phyloP scores from a whole-genome alignment of 2,329 filamentous ascomycete genomes.

The Colletotrichum sp. region DNA sequence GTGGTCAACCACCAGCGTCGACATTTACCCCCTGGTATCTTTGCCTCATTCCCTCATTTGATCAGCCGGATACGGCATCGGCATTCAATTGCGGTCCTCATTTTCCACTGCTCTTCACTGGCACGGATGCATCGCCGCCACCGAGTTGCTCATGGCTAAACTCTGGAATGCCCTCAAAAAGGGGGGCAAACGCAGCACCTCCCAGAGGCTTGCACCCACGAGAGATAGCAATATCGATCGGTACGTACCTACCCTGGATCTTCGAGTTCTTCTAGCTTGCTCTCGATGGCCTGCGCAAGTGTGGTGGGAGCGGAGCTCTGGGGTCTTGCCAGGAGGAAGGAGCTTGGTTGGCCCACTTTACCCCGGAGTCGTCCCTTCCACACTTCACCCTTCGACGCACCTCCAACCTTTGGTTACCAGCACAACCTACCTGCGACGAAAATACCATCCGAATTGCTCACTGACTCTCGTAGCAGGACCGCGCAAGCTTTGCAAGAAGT shows the following conservation, averaged over 20 bases:
- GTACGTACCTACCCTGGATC: not conserved
- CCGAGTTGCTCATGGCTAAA: not conserved
- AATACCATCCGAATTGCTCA: not conserved
- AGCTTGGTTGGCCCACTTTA: not conserved
- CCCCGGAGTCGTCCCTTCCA: not conserved
- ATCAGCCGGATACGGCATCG: not conserved
- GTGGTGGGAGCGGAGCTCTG: not conserved
- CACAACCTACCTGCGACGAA: not conserved
- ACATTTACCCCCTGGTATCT: not conserved
- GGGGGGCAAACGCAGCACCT: not conserved
- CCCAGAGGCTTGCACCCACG: not conserved
- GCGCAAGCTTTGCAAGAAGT: not conserved
- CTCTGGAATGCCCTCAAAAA: not conserved
- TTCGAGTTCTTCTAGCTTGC: not conserved
- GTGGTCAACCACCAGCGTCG: not conserved
- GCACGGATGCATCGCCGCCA: not conserved
- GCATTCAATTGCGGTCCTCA: not conserved
- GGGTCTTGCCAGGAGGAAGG: not conserved
- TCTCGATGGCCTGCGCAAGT: not conserved
- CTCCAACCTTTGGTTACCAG: not conserved
- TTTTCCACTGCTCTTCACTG: not conserved
- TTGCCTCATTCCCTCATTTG: not conserved
- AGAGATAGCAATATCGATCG: not conserved
- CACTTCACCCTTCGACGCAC: not conserved
- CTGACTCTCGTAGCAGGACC: not conserved